Conservation (phyloP, 163 green algal species). For the Scenedesmus sp. region DNA sequence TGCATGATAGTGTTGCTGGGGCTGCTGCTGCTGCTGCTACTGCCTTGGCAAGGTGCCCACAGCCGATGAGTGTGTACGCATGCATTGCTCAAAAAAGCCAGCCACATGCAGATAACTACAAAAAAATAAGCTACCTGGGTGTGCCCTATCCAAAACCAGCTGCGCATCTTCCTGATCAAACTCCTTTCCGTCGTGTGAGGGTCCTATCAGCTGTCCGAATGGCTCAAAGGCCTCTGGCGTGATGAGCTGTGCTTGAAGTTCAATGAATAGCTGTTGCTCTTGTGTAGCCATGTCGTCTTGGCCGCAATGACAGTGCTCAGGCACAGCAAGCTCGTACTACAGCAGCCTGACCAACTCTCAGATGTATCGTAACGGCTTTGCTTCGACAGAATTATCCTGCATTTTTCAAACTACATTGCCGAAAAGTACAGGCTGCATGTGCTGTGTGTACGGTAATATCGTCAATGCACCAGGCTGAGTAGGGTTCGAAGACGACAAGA, state of each 20-base stretch:
- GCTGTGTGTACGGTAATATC: background rate
- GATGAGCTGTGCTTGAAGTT: slow-evolving; percentile 61
- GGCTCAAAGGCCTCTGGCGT: slow-evolving; percentile 79
- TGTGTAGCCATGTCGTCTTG: background rate
- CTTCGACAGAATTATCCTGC: background rate
- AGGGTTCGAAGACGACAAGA: too few species aligned
- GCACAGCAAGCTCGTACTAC: background rate
- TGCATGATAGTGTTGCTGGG: background rate
- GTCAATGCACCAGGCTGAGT: too few species aligned
- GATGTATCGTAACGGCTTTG: too few species aligned
- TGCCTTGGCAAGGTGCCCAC: background rate
- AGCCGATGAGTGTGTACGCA: background rate
- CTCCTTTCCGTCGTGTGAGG: slow-evolving; percentile 73
- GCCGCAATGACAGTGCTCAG: background rate
- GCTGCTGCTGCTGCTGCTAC: background rate
- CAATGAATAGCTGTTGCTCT: background rate
- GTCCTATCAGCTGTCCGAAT: slow-evolving; percentile 78
- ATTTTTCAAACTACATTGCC: background rate
- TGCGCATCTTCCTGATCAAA: slow-evolving; percentile 87
- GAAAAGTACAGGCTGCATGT: background rate
- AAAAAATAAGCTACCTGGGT: slow-evolving; percentile 66
- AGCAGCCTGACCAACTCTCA: background rate
- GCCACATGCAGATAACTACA: too few species aligned
- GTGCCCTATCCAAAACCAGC: slow-evolving; percentile 83
- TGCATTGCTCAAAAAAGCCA: background rate